phyloP scores from a whole-genome alignment of 2,329 filamentous ascomycete genomes.

The Hypoxylon sp. region DNA sequence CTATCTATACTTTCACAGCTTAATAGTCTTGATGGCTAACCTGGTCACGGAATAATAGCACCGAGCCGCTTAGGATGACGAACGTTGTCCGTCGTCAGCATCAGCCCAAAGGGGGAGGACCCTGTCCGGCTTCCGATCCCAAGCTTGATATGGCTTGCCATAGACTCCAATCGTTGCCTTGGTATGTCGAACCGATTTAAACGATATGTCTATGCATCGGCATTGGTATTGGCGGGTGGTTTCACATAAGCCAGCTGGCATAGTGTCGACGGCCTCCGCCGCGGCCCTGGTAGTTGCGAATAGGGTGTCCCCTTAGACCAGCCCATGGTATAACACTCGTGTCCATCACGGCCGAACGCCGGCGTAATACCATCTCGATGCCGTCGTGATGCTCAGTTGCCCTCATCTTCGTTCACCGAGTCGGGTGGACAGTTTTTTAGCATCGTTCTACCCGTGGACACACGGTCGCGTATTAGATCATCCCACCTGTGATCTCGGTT shows the following conservation, averaged over 20 bases:
- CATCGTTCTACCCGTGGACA: constrained; percentile 9
- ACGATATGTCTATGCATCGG: constrained; percentile 2
- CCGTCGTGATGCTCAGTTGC: constrained; percentile 1
- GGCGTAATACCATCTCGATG: constrained; percentile 14
- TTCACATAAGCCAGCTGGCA: constrained; percentile 20
- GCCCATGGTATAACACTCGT: constrained; percentile 11
- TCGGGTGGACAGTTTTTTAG: no score
- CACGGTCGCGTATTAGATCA: constrained; percentile 22
- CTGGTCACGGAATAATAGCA: constrained; percentile 7
- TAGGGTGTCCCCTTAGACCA: constrained; percentile 24
- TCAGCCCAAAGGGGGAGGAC: constrained; percentile 19
- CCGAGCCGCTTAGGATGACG: constrained; percentile 14
- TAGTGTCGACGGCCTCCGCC: constrained; percentile 27
- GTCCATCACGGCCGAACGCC: constrained; percentile 13
- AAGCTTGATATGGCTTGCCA: constrained; percentile 12
- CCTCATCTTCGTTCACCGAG: constrained; percentile 17
- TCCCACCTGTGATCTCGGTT: constrained; percentile 1
- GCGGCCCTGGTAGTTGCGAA: neutral
- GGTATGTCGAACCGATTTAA: neutral
- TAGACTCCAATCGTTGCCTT: constrained; percentile 16
- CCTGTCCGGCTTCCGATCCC: constrained; percentile 13
- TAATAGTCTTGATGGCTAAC: constrained; percentile 8
- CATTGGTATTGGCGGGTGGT: neutral
- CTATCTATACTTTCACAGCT: constrained; percentile 12
- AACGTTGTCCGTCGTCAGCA: constrained; percentile 33